Percentiles rank a stretch among this genome's conserved stretches.
These are phyloP conservation scores for Acephala macrosclerotiorum DNA, from an alignment of 2,329 filamentous ascomycete species.

Conservation along the genomic window DNA sequence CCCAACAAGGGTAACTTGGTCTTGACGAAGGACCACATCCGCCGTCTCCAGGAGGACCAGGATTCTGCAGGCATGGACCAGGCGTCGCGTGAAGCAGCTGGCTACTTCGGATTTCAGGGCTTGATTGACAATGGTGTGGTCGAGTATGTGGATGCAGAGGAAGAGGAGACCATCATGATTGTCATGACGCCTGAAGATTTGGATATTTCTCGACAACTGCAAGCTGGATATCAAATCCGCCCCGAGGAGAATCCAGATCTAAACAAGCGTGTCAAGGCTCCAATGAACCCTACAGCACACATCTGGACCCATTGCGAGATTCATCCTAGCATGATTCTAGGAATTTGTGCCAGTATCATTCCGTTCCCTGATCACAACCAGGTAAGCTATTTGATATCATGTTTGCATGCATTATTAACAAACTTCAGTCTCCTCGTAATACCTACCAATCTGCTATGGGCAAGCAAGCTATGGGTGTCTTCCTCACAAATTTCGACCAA, in stretches of 20 bases:
- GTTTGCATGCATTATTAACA: conserved; percentile 44
- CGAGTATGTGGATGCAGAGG: conserved; percentile 96
- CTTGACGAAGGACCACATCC: conserved; percentile 84
- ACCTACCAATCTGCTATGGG: conserved; percentile 99
- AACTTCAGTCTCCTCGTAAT: conserved; percentile 85
- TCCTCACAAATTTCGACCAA: conserved; percentile 94
- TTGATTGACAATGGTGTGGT: conserved; percentile 85
- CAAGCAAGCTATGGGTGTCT: conserved; percentile 99
- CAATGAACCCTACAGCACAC: conserved; percentile 85
- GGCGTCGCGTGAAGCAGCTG: conserved; percentile 60
- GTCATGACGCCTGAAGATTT: conserved; percentile 98
- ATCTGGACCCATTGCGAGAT: conserved; percentile 99
- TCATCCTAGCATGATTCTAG: conserved; percentile 98
- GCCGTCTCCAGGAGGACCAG: conserved; percentile 76
- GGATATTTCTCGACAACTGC: conserved; percentile 76
- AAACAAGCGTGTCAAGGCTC: conserved; percentile 87
- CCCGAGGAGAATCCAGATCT: conserved; percentile 74
- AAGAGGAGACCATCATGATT: conserved; percentile 99
- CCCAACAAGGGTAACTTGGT: conserved; percentile 79
- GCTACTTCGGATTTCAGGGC: conserved; percentile 87
- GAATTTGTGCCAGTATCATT: conserved; percentile 98
- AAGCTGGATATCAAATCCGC: conserved; percentile 66
- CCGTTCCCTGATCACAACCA: conserved; percentile 99
- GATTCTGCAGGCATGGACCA: conserved; percentile 65
- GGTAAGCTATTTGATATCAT: conserved; percentile 52